Percentiles rank a stretch among this genome's conserved stretches.
Conservation (phyloP, 2,329 filamentous ascomycete genomes). For the Talaromyces amestolkiae region DNA sequence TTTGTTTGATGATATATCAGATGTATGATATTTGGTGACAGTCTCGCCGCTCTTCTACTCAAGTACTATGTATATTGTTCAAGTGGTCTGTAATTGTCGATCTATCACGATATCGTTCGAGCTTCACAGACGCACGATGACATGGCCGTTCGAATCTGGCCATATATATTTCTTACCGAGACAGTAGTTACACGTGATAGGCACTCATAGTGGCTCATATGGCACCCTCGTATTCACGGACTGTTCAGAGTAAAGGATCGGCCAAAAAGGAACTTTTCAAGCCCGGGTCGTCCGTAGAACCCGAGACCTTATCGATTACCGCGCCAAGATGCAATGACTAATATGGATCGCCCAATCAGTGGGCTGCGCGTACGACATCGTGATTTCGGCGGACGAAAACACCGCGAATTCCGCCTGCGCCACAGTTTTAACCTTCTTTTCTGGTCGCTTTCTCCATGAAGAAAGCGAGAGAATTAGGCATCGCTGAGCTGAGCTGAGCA, state of each 20-base stretch:
- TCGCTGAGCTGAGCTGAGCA: not conserved
- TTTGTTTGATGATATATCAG: not conserved
- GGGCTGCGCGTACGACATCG: not conserved
- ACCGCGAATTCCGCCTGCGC: conserved; percentile 7
- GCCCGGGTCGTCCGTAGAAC: not conserved
- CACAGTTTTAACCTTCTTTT: not conserved
- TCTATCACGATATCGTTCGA: not conserved
- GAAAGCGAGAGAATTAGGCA: not conserved
- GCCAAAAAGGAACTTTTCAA: not conserved
- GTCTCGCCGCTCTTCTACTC: conserved; percentile 21
- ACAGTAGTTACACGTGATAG: not conserved
- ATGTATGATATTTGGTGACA: conserved; percentile 12
- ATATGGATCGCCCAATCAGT: not conserved
- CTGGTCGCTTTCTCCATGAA: not conserved
- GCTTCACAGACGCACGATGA: not conserved
- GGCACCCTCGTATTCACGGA: not conserved
- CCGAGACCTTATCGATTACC: not conserved
- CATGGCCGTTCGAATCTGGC: not conserved
- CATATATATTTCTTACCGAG: not conserved
- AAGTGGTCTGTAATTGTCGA: not conserved
- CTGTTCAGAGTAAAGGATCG: not conserved
- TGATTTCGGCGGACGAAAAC: conserved; percentile 13
- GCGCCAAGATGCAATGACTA: not conserved
- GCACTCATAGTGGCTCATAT: not conserved
- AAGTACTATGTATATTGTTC: not conserved